These are phyloP conservation scores for Brassica juncea DNA, from an alignment of 345 rosid genomes.

Conservation along the genomic window DNA sequence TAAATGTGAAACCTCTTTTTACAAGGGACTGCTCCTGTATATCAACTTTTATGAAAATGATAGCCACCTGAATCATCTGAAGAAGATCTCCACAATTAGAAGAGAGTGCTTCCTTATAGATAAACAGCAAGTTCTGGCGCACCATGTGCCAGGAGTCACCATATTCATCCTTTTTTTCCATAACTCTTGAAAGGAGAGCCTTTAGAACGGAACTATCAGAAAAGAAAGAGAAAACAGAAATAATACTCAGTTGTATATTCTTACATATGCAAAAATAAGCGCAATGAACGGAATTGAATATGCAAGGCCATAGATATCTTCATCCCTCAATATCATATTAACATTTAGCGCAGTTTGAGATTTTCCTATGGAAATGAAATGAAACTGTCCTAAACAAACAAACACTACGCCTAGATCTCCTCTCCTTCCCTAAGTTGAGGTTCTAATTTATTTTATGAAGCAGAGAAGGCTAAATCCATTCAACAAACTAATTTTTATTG, in stretches of 20 bases:
- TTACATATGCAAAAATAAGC: slow-evolving; percentile 1
- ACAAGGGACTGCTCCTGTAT: background rate
- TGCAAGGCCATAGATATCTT: slow-evolving; percentile 1
- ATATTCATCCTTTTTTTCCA: slow-evolving; percentile 58
- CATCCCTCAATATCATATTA: slow-evolving; percentile 14
- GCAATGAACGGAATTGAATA: slow-evolving; percentile 2
- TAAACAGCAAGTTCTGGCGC: slow-evolving; percentile 59
- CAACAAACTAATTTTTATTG: slow-evolving; percentile 1
- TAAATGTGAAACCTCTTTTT: slow-evolving; percentile 5
- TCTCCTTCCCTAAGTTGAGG: slow-evolving; percentile 5
- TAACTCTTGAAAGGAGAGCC: slow-evolving; percentile 71
- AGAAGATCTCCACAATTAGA: slow-evolving; percentile 63
- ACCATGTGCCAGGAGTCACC: slow-evolving; percentile 59
- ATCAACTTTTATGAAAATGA: slow-evolving; percentile 25
- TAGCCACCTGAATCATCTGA: slow-evolving; percentile 71
- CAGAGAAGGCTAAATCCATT: slow-evolving; percentile 5
- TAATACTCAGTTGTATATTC: slow-evolving; percentile 9
- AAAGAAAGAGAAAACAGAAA: slow-evolving; percentile 25
- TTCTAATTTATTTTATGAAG: background rate
- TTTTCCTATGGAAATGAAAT: slow-evolving; percentile 1
- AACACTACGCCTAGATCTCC: background rate
- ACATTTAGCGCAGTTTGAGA: slow-evolving; percentile 11
- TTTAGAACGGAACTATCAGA: slow-evolving; percentile 60
- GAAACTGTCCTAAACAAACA: background rate
- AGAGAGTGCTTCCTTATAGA: slow-evolving; percentile 77